These are phyloP conservation scores for Fusarium drepaniforme DNA, from an alignment of 2,329 filamentous ascomycete species.

Conservation along the genomic window DNA sequence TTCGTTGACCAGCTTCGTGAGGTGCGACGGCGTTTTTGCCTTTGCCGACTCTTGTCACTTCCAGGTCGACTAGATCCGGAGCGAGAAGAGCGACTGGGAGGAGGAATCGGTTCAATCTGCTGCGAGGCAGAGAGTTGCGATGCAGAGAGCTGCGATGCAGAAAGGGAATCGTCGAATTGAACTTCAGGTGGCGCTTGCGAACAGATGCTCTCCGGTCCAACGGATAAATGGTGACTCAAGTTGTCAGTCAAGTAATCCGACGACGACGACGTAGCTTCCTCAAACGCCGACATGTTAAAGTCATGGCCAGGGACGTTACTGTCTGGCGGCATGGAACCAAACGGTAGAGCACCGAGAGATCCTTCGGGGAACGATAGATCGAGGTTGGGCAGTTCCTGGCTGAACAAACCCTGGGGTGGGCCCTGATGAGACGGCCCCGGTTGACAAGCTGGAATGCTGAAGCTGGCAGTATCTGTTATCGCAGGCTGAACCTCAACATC, in stretches of 20 bases:
- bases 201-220: conserved; percentile 10
- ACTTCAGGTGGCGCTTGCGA: conserved; percentile 2
- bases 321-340: neutral
- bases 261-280: neutral
- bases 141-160: neutral
- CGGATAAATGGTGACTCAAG: neutral
- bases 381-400: neutral
- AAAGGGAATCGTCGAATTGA: conserved; percentile 9
- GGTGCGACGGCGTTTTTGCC: conserved; percentile 30
- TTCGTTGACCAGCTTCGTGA: conserved; percentile 22
- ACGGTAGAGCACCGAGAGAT: neutral
- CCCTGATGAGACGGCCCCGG: neutral
- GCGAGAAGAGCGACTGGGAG: neutral
- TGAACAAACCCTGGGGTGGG: neutral
- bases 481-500: no score
- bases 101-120: neutral
- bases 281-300: conserved; percentile 5
- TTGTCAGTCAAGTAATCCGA: neutral
- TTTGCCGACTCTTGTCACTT: neutral
- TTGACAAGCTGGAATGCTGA: neutral
- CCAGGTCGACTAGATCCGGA: conserved; percentile 1
- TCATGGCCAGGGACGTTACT: neutral
- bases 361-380: neutral
- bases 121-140: neutral
- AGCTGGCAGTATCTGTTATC: neutral